phyloP scores from a whole-genome alignment of 306 rosid genomes.

The Rosa rugosa region DNA sequence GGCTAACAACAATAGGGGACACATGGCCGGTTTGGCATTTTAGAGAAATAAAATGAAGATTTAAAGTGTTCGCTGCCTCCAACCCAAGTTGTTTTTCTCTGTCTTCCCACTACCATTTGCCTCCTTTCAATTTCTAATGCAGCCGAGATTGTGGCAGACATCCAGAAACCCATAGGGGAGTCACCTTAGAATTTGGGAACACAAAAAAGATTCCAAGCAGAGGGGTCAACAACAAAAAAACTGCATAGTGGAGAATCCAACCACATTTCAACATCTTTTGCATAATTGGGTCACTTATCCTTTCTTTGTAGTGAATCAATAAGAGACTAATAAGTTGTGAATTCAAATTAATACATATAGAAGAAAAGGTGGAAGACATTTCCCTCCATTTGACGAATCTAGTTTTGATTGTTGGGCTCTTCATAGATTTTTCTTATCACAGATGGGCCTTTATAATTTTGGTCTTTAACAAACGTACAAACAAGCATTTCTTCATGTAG shows the following conservation, averaged over 20 bases:
- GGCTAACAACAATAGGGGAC: neutral
- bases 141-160: conserved; percentile 64
- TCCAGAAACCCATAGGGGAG: conserved; percentile 19
- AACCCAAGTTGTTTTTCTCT: conserved; percentile 40
- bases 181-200: conserved; percentile 33
- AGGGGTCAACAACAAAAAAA: conserved; percentile 32
- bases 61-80: conserved; percentile 29
- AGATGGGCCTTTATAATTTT: neutral
- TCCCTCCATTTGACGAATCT: neutral
- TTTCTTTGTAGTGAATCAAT: neutral
- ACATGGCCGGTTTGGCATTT: neutral
- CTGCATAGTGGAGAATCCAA: conserved; percentile 12
- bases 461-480: neutral
- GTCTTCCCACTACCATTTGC: conserved; percentile 57
- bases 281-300: neutral
- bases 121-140: conserved; percentile 36
- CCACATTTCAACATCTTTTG: neutral
- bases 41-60: conserved; percentile 3
- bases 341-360: neutral
- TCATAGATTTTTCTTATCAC: too few species aligned
- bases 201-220: conserved; percentile 27
- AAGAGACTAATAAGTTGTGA: neutral
- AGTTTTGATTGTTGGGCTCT: neutral
- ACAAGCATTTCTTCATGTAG: neutral
- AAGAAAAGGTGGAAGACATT: neutral